Evolutionary conservation across 179 eudicot species (phyloP).

Genomic region (Kewa caespitosa): DNA sequence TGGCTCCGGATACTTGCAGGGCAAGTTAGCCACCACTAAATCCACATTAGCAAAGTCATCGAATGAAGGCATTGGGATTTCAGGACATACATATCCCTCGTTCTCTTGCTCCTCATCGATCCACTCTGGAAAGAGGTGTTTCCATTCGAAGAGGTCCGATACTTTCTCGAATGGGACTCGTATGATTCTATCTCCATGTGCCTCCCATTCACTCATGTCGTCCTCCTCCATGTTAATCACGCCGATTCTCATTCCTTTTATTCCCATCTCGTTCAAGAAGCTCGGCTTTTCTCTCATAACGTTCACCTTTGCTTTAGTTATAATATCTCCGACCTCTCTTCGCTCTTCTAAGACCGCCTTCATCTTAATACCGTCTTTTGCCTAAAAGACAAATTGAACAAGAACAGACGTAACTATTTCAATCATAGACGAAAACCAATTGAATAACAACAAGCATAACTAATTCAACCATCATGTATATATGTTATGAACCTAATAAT

Average conservation of each 20-base stretch:
- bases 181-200: conserved; percentile 31
- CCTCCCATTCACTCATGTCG: conserved; percentile 44
- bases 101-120: conserved; percentile 89
- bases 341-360: conserved; percentile 60
- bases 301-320: conserved; percentile 21
- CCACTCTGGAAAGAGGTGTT: conserved; percentile 88
- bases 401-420: background rate
- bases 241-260: conserved; percentile 45
- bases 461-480: background rate
- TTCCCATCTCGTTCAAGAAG: conserved; percentile 50
- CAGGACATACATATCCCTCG: conserved; percentile 67
- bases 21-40: conserved; percentile 65
- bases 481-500: too few species aligned
- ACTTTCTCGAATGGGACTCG: conserved; percentile 50
- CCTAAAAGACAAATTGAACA: conserved; percentile 20
- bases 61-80: conserved; percentile 72
- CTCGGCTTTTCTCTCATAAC: conserved; percentile 52
- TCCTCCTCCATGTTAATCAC: conserved; percentile 43
- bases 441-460: background rate
- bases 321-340: conserved; percentile 4
- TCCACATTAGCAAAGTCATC: conserved; percentile 47
- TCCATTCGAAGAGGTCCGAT: conserved; percentile 67
- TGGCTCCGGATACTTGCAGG: conserved; percentile 56
- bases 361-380: conserved; percentile 61
- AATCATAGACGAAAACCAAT: too few species aligned